Conservation (phyloP, 768 basidiomycete genomes). For the Leccinellum albellum region DNA sequence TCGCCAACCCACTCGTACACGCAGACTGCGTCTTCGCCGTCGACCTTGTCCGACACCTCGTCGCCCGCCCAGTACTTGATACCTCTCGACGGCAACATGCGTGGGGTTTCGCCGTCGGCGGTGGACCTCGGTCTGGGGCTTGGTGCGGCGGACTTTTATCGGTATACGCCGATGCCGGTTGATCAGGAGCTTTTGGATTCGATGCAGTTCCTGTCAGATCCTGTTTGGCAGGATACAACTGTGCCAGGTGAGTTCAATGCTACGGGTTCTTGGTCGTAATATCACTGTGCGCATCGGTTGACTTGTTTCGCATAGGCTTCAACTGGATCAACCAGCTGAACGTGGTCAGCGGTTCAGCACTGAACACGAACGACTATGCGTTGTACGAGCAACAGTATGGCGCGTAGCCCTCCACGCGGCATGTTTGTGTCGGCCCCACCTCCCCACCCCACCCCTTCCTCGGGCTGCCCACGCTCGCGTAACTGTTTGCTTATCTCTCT, state of each 20-base stretch:
- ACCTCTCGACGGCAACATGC: constrained; percentile 37
- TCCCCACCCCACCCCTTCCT: neutral
- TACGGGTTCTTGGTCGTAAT: neutral
- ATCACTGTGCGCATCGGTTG: neutral
- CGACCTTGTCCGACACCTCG: constrained; percentile 37
- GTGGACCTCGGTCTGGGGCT: constrained; percentile 8
- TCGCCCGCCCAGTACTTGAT: constrained; percentile 31
- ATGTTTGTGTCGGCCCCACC: neutral
- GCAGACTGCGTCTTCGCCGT: constrained; percentile 21
- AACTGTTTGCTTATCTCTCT: neutral
- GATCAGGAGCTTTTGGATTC: constrained; percentile 60
- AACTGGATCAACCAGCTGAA: constrained; percentile 34
- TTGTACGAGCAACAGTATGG: constrained; percentile 24
- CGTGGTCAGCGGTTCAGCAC: constrained; percentile 4
- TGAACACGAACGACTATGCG: constrained; percentile 26
- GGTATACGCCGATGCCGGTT: constrained; percentile 46
- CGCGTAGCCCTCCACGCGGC: neutral
- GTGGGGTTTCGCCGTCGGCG: constrained; percentile 8
- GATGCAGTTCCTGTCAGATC: constrained; percentile 55
- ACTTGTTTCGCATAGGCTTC: constrained; percentile 27
- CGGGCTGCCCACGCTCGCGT: neutral
- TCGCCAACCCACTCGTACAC: neutral
- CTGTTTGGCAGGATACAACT: constrained; percentile 53
- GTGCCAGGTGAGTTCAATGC: constrained; percentile 46
- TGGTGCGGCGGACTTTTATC: constrained; percentile 41